Percentiles rank a stretch among this genome's conserved stretches.
Evolutionary conservation across 108 stramenopile species (phyloP).

Genomic region (Epipyxis sp.): DNA sequence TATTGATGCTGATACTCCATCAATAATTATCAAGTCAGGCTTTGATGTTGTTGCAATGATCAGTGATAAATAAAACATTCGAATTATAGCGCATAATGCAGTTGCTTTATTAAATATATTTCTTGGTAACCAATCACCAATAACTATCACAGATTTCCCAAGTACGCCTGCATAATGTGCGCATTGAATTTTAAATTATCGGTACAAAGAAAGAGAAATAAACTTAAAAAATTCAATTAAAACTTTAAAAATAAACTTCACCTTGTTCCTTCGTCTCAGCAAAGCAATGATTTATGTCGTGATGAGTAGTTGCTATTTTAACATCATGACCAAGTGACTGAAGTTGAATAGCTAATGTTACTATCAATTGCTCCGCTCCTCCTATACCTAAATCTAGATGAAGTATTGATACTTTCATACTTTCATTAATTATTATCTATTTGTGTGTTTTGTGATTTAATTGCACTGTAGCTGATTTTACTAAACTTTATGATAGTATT

Average conservation of each 20-base stretch:
- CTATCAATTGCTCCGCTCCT: constrained; percentile 62
- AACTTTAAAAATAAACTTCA: not conserved
- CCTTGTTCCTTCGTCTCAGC: constrained; percentile 61
- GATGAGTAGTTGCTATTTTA: constrained; percentile 84
- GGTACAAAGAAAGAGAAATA: not conserved
- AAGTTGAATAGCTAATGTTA: constrained; percentile 54
- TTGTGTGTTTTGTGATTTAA: no score
- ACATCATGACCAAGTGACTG: constrained; percentile 50
- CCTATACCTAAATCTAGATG: constrained; percentile 63
- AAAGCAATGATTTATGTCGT: constrained; percentile 84
- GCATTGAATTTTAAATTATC: not conserved
- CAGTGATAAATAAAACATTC: constrained; percentile 41
- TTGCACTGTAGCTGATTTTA: no score
- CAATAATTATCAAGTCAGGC: constrained; percentile 57
- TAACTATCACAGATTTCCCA: constrained; percentile 47
- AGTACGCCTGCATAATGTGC: constrained; percentile 17
- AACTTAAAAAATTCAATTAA: not conserved
- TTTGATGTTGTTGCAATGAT: not conserved
- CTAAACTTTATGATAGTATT: no score
- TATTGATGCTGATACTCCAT: constrained; percentile 54
- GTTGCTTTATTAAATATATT: constrained; percentile 60
- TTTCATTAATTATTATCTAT: no score
- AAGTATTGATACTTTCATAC: constrained; percentile 49
- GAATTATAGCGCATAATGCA: constrained; percentile 53
- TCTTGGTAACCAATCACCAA: constrained; percentile 84